These are phyloP conservation scores for Amanita jacksonii DNA, from an alignment of 768 basidiomycete genomes.

Conservation along the genomic window DNA sequence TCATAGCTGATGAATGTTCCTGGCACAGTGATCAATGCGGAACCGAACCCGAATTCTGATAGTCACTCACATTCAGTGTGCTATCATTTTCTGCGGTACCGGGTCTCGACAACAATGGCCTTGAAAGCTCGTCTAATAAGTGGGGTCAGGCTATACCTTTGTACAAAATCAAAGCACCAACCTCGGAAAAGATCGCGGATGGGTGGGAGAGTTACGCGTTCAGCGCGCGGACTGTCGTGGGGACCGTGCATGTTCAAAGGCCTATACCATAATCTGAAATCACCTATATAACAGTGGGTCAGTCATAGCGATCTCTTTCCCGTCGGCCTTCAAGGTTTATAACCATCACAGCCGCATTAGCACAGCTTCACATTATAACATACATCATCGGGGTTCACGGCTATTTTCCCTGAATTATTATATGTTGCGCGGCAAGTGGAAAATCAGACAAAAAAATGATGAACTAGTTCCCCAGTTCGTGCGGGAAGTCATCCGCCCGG, in stretches of 20 bases:
- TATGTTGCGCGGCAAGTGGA: not conserved
- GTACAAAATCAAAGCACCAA: conserved; percentile 14
- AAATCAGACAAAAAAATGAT: conserved; percentile 4
- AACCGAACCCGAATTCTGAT: no score
- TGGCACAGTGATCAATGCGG: no score
- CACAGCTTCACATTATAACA: conserved; percentile 6
- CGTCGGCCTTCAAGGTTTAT: no score
- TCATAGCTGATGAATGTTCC: no score
- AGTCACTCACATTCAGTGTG: no score
- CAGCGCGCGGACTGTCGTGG: conserved; percentile 19
- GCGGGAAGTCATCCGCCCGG: not conserved
- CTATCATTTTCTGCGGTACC: no score
- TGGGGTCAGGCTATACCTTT: conserved; percentile 6
- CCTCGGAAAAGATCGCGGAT: conserved; percentile 65
- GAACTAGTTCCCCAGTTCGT: not conserved
- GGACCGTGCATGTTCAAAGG: conserved; percentile 14
- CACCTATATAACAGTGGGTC: conserved; percentile 2
- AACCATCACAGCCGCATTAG: not conserved
- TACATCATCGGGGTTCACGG: conserved; percentile 6
- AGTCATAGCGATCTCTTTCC: not conserved
- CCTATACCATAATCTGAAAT: not conserved
- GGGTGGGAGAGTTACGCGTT: conserved; percentile 58
- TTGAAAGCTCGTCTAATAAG: conserved; percentile 37
- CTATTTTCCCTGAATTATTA: not conserved
- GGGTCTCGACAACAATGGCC: conserved; percentile 19